Percentiles rank a stretch among this genome's conserved stretches.
Evolutionary conservation across 1,139 yeast species (phyloP).

Genomic region (Blastobotrys buckinghamii): DNA sequence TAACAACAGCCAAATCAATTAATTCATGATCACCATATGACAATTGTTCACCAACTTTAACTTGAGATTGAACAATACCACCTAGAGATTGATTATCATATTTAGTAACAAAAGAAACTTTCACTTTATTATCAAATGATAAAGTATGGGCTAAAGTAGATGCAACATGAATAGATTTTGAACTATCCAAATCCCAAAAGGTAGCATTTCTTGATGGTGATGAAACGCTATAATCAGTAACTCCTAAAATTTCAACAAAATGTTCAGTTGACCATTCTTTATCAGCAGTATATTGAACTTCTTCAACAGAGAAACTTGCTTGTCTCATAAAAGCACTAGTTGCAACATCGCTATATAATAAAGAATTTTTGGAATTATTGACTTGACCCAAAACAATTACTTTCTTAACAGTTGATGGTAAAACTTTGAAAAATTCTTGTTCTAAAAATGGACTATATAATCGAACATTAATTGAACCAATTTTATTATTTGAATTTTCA

Average conservation of each 20-base stretch:
- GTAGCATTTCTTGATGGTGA: conserved; percentile 18
- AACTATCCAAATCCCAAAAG: conserved; percentile 45
- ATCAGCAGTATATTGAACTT: conserved; percentile 29
- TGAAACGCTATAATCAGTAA: not conserved
- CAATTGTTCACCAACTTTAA: conserved; percentile 39
- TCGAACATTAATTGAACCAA: conserved; percentile 68
- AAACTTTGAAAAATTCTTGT: conserved; percentile 48
- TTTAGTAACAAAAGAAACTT: conserved; percentile 53
- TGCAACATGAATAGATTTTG: conserved; percentile 44
- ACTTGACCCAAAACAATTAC: conserved; percentile 62
- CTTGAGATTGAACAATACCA: conserved; percentile 76
- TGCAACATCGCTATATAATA: conserved; percentile 61
- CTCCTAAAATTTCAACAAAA: conserved; percentile 23
- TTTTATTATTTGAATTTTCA: conserved; percentile 33
- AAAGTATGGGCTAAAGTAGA: conserved; percentile 65
- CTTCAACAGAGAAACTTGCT: conserved; percentile 23
- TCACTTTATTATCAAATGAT: conserved; percentile 55
- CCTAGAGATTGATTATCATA: conserved; percentile 69
- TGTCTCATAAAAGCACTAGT: conserved; percentile 52
- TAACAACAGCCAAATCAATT: conserved; percentile 61
- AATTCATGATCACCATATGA: conserved; percentile 33
- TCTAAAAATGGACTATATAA: conserved; percentile 60
- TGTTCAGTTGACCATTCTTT: conserved; percentile 22
- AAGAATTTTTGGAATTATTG: conserved; percentile 29
- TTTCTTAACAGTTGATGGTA: conserved; percentile 55